Percentiles rank a stretch among this genome's conserved stretches.
These are phyloP conservation scores for Hyaloscypha hepaticicola DNA, from an alignment of 495 filamentous ascomycete genomes.

Conservation along the genomic window DNA sequence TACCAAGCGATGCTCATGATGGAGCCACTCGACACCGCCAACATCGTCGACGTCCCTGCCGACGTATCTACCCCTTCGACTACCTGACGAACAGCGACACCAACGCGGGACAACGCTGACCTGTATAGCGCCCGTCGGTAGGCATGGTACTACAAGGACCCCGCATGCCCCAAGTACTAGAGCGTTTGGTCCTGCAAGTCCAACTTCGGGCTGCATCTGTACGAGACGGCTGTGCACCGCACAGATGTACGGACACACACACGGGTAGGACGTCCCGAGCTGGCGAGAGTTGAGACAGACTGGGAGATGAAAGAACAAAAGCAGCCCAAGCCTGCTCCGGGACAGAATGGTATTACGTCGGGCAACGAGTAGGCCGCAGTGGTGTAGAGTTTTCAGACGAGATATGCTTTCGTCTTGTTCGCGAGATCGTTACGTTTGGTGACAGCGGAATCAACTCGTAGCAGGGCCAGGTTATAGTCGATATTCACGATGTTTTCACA, in stretches of 20 bases:
- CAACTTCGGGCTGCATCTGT: constrained; percentile 31
- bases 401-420: constrained; percentile 18
- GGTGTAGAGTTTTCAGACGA: constrained; percentile 18
- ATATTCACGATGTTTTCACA: too few relatives aligned
- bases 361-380: constrained; percentile 9
- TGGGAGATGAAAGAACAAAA: constrained; percentile 23
- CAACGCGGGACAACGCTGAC: too few relatives aligned
- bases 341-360: constrained; percentile 17
- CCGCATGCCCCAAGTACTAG: constrained; percentile 20
- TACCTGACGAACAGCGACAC: too few relatives aligned
- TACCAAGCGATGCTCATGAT: constrained; percentile 15
- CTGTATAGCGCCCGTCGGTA: too few relatives aligned
- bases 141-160: constrained; percentile 2
- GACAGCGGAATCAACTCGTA: constrained; percentile 6
- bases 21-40: constrained; percentile 15
- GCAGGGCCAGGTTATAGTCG: too few relatives aligned
- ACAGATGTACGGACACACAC: constrained; percentile 26
- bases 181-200: constrained; percentile 18
- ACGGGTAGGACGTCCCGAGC: constrained; percentile 22
- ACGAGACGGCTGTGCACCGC: constrained; percentile 27
- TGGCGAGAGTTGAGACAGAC: constrained; percentile 24
- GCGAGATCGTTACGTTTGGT: constrained; percentile 18
- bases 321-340: constrained; percentile 19
- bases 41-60: constrained; percentile 9
- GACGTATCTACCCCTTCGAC: constrained; percentile 1